phyloP scores from a whole-genome alignment of 2,329 filamentous ascomycete species.

The Huntiella moniliformis region DNA sequence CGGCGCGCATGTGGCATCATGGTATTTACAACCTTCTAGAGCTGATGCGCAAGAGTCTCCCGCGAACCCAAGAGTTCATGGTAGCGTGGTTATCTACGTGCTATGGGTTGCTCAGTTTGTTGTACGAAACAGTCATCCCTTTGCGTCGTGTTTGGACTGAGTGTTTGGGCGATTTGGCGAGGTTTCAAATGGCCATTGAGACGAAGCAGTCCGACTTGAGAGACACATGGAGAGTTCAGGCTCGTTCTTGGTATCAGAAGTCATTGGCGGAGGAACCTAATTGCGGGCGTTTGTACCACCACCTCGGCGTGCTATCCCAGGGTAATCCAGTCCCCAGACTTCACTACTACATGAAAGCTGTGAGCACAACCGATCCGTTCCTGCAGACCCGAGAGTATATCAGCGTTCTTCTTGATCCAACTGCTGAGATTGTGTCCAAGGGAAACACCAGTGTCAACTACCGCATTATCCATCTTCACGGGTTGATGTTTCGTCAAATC shows the following conservation, averaged over 20 bases:
- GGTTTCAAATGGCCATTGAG: slow-evolving; percentile 82
- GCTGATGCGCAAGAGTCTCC: slow-evolving; percentile 53
- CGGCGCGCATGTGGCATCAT: slow-evolving; percentile 82
- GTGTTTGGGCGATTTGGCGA: slow-evolving; percentile 67
- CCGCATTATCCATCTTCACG: no score
- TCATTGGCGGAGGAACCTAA: slow-evolving; percentile 59
- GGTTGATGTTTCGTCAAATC: no score
- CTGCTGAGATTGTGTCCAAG: slow-evolving; percentile 14
- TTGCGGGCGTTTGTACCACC: slow-evolving; percentile 69
- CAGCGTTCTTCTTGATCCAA: slow-evolving; percentile 46
- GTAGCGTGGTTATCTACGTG: slow-evolving; percentile 73
- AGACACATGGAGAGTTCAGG: slow-evolving; percentile 66
- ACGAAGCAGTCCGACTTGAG: slow-evolving; percentile 57
- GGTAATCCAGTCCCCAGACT: slow-evolving; percentile 53
- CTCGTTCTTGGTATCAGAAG: slow-evolving; percentile 67
- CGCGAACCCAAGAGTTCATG: slow-evolving; percentile 71
- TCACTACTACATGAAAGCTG: slow-evolving; percentile 51
- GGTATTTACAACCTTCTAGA: slow-evolving; percentile 78
- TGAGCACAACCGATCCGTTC: slow-evolving; percentile 52
- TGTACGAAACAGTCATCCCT: slow-evolving; percentile 66
- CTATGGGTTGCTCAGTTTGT: slow-evolving; percentile 73
- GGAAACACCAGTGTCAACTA: no score
- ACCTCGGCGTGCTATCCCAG: slow-evolving; percentile 60
- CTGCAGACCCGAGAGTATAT: slow-evolving; percentile 49
- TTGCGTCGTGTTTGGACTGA: slow-evolving; percentile 90